Conservation (phyloP, 1,139 yeast genomes). For the Debaryomycetaceae sp. region DNA sequence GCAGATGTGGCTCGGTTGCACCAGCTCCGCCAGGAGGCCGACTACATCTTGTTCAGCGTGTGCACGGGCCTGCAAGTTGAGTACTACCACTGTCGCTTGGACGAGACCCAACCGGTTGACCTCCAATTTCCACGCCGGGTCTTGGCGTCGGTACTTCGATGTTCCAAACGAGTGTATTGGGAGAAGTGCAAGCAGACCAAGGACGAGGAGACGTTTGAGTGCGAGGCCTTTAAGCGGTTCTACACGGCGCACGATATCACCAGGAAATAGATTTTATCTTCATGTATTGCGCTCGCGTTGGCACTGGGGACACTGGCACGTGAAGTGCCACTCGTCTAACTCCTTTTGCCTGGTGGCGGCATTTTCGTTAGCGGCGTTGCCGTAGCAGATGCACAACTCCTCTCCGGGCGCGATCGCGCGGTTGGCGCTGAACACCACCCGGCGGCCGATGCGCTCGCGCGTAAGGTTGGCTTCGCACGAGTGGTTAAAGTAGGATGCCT, state of each 20-base stretch:
- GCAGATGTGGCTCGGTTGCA: conserved; percentile 17
- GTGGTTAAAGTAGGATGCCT: conserved; percentile 70
- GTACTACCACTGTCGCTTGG: too few species aligned
- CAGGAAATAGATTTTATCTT: conserved; percentile 2
- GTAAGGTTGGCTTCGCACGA: conserved; percentile 53
- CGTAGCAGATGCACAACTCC: conserved; percentile 62
- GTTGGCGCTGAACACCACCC: conserved; percentile 21
- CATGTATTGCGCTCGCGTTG: conserved; percentile 15
- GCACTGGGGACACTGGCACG: conserved; percentile 53
- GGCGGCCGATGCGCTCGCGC: conserved; percentile 20
- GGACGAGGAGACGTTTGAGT: conserved; percentile 57
- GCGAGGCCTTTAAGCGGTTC: conserved; percentile 50
- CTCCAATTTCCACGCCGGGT: conserved; percentile 79
- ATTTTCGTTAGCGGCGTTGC: conserved; percentile 43
- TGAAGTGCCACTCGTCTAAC: conserved; percentile 58
- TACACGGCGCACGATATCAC: conserved; percentile 22
- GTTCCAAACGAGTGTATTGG: conserved; percentile 68
- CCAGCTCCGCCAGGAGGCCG: conserved; percentile 27
- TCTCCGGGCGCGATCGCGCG: conserved; percentile 35
- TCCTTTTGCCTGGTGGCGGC: conserved; percentile 39
- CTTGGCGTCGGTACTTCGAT: conserved; percentile 53
- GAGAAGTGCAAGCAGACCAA: conserved; percentile 62
- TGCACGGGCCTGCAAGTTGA: conserved; percentile 12
- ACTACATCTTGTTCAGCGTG: conserved; percentile 39
- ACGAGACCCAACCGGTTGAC: conserved; percentile 39